Evolutionary conservation across 257 asterid species (phyloP).

Genomic region (Jaltomata sinuosa): DNA sequence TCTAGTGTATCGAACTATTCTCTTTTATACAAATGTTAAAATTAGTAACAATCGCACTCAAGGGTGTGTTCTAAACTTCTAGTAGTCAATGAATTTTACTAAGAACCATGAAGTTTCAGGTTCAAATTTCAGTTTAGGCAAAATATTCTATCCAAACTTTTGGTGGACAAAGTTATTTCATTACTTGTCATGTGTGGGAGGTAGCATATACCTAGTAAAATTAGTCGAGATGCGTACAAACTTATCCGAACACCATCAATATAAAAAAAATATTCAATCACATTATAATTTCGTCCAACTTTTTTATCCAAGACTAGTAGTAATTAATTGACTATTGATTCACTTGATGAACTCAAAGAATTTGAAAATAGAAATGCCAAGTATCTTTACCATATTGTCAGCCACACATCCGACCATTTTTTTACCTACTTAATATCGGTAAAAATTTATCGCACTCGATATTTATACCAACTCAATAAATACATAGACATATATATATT

Average conservation of each 20-base stretch:
- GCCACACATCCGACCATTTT: too few relatives aligned
- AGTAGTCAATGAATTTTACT: neutral
- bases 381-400: neutral
- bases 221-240: neutral
- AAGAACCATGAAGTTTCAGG: neutral
- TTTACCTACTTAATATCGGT: neutral
- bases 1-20: neutral
- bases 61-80: too few relatives aligned
- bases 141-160: neutral
- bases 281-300: too few relatives aligned
- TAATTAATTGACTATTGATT: neutral
- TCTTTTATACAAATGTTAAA: neutral
- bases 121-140: neutral
- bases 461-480: neutral
- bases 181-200: neutral
- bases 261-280: too few relatives aligned
- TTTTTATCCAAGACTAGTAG: neutral
- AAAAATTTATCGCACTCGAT: fast-evolving
- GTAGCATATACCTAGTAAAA: neutral
- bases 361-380: neutral
- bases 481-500: too few relatives aligned
- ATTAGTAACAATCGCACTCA: neutral
- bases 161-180: neutral
- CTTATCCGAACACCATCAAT: too few relatives aligned
- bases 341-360: neutral